Evolutionary conservation across 2,329 filamentous ascomycete species (phyloP), one percentile per base, ranked within the genome.

Genomic region (Fusarium aywerte): DNA sequence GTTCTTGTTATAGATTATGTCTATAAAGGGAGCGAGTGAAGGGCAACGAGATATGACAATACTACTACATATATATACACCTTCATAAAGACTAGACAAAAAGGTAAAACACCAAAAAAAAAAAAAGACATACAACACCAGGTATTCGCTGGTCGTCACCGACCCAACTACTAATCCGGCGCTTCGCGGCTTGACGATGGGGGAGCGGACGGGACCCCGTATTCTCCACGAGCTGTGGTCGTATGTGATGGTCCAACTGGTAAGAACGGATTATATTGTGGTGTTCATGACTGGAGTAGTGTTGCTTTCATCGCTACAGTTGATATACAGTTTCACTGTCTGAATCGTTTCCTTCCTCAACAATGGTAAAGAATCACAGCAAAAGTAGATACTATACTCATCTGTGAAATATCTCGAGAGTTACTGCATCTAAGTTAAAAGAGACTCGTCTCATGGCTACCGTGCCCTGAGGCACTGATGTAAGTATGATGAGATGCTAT

Each of bases 131-230:
- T 71, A 70, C 68, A 69, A 70, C 65, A 71, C 58, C 48, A 54
- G 68, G 65, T 58, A 67, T 67, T 69, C 57, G 64, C 68, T 67
- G 48, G 58, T 65, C 68, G 58, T 69, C 68, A 67, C 58, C 62
- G 68, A 67, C 55, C 68, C 58, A 71, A 51, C 68, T 67, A 71
- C 65, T 69, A 65, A 71, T 70, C 67, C 62, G 61, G 61, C 62
- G 64, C 65, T 70, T 70, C 55, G 47, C 33, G 60, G 62, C 51
- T 67, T 69, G 58, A 67, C 62, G 27, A 39, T 65, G 50, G 68
- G 55, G 69, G 65, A 71, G 50, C 68, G n/a, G 55, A 70, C 65
- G 67, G 67, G 67, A 70, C 64, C 67, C 67, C 43, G 64, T 68
- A 48, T 68, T 70, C 43, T 68, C 54, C 50, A 58, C 57, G 57